phyloP scores from a whole-genome alignment of 768 basidiomycete species.

The Psilocybe azurescens region DNA sequence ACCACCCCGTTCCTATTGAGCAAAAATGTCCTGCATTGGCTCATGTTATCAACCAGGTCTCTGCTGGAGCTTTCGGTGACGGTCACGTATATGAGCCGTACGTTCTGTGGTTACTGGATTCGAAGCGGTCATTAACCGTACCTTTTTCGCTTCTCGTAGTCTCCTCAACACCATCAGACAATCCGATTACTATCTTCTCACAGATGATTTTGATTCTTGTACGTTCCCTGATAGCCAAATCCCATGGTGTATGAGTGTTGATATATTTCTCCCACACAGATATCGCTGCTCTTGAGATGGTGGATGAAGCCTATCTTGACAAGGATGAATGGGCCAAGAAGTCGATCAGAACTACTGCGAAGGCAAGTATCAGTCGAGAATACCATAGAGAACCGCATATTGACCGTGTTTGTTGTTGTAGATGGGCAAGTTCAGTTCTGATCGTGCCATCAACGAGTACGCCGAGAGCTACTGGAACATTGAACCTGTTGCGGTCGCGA shows the following conservation, averaged over 20 bases:
- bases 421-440: constrained; percentile 98
- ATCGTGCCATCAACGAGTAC: constrained; percentile 91
- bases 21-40: constrained; percentile 86
- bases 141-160: constrained; percentile 40
- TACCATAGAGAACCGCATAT: neutral
- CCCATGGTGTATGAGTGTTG: too few relatives aligned
- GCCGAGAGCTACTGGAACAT: constrained; percentile 89
- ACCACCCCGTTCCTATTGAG: constrained; percentile 81
- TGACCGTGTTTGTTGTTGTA: constrained; percentile 26
- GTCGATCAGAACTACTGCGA: constrained; percentile 82
- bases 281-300: constrained; percentile 81
- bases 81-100: constrained; percentile 84
- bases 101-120: constrained; percentile 30
- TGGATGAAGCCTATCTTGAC: constrained; percentile 88
- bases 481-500: constrained; percentile 45
- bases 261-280: constrained; percentile 45
- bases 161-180: constrained; percentile 79
- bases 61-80: constrained; percentile 83
- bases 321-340: constrained; percentile 91
- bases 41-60: constrained; percentile 76
- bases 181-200: constrained; percentile 79
- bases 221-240: constrained; percentile 27
- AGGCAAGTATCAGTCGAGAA: constrained; percentile 41
- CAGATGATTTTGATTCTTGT: constrained; percentile 97
- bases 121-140: neutral